These are phyloP conservation scores for Poa annua DNA, from an alignment of 176 grass and related monocot species.

Conservation along the genomic window DNA sequence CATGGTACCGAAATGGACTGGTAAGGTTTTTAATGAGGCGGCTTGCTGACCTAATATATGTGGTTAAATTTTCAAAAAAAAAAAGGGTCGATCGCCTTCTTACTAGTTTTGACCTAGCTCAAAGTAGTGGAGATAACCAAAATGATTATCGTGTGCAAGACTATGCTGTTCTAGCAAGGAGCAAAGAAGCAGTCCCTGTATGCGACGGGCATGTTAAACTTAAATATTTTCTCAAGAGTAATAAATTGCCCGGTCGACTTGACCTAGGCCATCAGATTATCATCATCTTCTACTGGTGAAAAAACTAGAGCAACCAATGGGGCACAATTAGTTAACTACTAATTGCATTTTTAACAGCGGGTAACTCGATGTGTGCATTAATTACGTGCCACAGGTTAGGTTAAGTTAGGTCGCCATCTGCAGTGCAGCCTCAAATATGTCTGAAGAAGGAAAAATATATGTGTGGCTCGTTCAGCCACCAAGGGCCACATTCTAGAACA, in stretches of 20 bases:
- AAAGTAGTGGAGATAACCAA: not conserved
- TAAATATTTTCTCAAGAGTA: not conserved
- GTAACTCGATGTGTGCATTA: not conserved
- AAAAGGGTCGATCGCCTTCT: not conserved
- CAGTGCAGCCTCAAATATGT: not conserved
- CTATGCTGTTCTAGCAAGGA: not conserved
- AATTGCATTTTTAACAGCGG: not conserved
- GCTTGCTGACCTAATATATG: too few relatives aligned
- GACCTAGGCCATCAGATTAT: not conserved
- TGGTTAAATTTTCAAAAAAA: too few relatives aligned
- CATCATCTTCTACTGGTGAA: not conserved
- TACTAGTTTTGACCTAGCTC: conserved; percentile 1
- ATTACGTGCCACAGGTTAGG: not conserved
- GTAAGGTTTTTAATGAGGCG: too few relatives aligned
- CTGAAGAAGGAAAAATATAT: not conserved
- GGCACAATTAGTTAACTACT: not conserved
- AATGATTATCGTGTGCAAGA: not conserved
- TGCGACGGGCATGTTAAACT: not conserved
- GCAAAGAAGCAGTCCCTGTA: not conserved
- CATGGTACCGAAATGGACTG: too few relatives aligned
- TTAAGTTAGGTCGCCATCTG: conserved; percentile 19
- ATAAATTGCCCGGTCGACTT: not conserved
- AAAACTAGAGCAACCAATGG: not conserved
- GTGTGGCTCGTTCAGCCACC: not conserved
- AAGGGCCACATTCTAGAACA: conserved; percentile 21